Conservation (phyloP, 208 protist genomes). For the Acanthamoeba triangularis region DNA sequence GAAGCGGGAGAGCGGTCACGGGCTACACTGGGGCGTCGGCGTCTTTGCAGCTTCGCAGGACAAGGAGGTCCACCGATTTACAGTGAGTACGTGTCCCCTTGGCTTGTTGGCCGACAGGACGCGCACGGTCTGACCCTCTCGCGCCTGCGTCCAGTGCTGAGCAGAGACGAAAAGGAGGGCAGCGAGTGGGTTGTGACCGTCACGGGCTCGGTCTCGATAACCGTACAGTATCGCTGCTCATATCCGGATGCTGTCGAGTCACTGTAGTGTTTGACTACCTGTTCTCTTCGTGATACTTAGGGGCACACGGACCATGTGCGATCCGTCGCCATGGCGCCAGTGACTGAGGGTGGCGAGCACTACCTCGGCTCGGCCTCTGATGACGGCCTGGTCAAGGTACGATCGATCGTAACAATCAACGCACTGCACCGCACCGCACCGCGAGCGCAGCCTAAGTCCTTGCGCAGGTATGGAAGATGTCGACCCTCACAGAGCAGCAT, state of each 20-base stretch:
- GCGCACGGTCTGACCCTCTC: background rate
- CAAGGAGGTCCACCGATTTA: conserved; percentile 26
- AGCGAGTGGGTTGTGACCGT: conserved; percentile 1
- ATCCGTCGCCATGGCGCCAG: background rate
- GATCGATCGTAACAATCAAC: background rate
- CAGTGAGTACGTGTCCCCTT: background rate
- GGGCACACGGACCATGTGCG: conserved; percentile 49
- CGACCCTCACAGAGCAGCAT: background rate
- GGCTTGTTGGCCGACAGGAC: background rate
- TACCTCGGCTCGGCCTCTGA: conserved; percentile 33
- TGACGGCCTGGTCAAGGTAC: conserved; percentile 1
- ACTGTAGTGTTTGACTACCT: no score
- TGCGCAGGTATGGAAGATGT: conserved; percentile 27
- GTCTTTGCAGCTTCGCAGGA: conserved; percentile 46
- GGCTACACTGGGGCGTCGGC: conserved; percentile 29
- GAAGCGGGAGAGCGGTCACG: background rate
- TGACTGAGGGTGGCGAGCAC: background rate
- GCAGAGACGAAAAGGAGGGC: conserved; percentile 17
- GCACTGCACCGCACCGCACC: background rate
- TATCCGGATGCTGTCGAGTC: no score
- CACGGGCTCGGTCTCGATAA: background rate
- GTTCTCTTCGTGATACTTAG: background rate
- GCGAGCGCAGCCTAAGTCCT: background rate
- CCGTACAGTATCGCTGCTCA: background rate
- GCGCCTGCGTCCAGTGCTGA: background rate